phyloP scores from a whole-genome alignment of 2,329 filamentous ascomycete species.

The Sclerotinia nivalis region DNA sequence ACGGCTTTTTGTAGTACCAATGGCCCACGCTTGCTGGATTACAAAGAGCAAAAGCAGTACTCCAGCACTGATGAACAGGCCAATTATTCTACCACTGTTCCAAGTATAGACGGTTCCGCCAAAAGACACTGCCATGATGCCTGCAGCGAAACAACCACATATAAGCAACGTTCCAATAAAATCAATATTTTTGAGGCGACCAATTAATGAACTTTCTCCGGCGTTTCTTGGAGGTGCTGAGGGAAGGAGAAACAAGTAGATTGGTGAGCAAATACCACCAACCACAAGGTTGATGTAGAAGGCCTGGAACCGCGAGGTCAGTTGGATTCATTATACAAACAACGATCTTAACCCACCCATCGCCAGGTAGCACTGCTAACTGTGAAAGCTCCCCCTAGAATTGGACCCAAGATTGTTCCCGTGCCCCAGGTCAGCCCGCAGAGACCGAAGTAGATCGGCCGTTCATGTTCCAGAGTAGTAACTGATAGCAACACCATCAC shows the following conservation, averaged over 20 bases:
- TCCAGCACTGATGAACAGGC: slow-evolving; percentile 46
- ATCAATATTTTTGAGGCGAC: slow-evolving; percentile 37
- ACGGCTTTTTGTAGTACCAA: slow-evolving; percentile 28
- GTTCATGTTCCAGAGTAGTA: slow-evolving; percentile 41
- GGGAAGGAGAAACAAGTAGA: too few species aligned
- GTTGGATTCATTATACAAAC: too few species aligned
- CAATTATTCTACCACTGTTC: slow-evolving; percentile 27
- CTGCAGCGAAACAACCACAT: slow-evolving; percentile 26
- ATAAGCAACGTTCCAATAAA: slow-evolving; percentile 37
- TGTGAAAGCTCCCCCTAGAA: slow-evolving; percentile 9
- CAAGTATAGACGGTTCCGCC: slow-evolving; percentile 9
- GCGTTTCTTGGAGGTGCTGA: too few species aligned
- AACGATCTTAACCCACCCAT: too few species aligned
- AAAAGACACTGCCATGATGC: slow-evolving; percentile 5
- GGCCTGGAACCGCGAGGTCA: too few species aligned
- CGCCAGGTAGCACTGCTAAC: slow-evolving; percentile 3
- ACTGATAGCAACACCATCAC: slow-evolving; percentile 49
- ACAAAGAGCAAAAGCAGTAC: slow-evolving; percentile 35
- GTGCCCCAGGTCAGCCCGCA: slow-evolving; percentile 1
- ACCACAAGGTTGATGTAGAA: slow-evolving; percentile 18
- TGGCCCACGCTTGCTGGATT: slow-evolving; percentile 27
- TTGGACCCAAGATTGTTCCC: not conserved
- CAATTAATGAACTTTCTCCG: too few species aligned
- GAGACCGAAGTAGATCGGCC: slow-evolving; percentile 36
- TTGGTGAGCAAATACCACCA: too few species aligned